These are phyloP conservation scores for Nicotiana paniculata DNA, from an alignment of 257 asterid species.

Conservation along the genomic window DNA sequence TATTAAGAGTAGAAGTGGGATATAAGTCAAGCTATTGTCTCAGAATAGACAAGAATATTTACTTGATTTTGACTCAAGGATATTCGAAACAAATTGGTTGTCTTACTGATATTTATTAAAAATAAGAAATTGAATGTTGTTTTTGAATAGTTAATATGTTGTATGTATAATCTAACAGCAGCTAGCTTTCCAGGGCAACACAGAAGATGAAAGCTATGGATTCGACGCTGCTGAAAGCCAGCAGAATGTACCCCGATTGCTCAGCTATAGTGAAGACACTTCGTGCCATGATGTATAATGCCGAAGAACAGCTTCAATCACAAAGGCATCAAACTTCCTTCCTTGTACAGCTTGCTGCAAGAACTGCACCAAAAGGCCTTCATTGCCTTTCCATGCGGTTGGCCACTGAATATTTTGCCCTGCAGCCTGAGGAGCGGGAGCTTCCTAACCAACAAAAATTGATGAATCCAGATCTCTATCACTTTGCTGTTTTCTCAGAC, in stretches of 20 bases:
- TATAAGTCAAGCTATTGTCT: not conserved
- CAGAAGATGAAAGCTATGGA: conserved; percentile 96
- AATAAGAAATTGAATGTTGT: no score
- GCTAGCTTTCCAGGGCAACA: conserved; percentile 51
- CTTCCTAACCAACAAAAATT: conserved; percentile 54
- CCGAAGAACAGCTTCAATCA: conserved; percentile 74
- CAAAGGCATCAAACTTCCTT: conserved; percentile 59
- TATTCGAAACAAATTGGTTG: not conserved
- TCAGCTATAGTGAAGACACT: conserved; percentile 73
- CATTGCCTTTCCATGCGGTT: conserved; percentile 91
- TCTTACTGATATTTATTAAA: no score
- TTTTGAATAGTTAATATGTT: not conserved
- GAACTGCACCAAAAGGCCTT: conserved; percentile 83
- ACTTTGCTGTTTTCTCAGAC: conserved; percentile 87
- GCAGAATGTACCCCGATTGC: conserved; percentile 79
- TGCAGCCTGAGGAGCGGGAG: conserved; percentile 50
- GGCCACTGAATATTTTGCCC: conserved; percentile 73
- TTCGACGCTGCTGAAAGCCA: conserved; percentile 60
- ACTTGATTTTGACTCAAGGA: not conserved
- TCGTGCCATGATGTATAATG: conserved; percentile 74
- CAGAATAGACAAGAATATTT: not conserved
- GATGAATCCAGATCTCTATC: conserved; percentile 56
- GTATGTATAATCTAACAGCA: conserved; percentile 6
- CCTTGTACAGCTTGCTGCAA: conserved; percentile 75
- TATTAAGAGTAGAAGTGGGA: not conserved